Conservation (phyloP, 2,329 filamentous ascomycete species). For the Teratosphaeria destructans region DNA sequence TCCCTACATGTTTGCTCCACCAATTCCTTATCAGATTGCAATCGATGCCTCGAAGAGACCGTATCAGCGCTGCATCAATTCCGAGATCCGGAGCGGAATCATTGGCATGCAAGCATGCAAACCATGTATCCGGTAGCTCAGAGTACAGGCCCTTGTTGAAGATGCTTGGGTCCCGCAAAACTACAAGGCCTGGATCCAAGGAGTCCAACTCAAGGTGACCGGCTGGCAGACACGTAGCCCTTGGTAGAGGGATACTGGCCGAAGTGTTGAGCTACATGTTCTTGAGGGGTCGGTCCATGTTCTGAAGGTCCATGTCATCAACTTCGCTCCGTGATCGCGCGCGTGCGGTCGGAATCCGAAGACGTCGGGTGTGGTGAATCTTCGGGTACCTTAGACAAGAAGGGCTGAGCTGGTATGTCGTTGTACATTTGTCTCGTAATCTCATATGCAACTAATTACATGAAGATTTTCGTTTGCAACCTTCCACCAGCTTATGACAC, state of each 20-base stretch:
- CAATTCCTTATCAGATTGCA: slow-evolving; percentile 1
- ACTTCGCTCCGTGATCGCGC: background rate
- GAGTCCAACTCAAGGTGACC: background rate
- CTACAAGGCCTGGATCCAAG: background rate
- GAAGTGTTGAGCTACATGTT: background rate
- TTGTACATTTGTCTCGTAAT: slow-evolving; percentile 7
- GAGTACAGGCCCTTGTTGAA: slow-evolving; percentile 32
- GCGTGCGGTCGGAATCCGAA: too few relatives aligned
- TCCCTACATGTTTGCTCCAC: slow-evolving; percentile 19
- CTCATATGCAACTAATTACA: slow-evolving; percentile 13
- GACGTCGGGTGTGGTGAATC: background rate
- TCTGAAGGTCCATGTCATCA: background rate
- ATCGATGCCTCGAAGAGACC: background rate
- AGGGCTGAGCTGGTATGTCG: background rate
- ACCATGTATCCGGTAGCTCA: slow-evolving; percentile 29
- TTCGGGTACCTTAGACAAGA: too few relatives aligned
- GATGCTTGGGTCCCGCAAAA: slow-evolving; percentile 22
- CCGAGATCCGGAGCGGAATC: slow-evolving; percentile 17
- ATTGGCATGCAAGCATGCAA: slow-evolving; percentile 22
- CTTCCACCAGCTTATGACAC: background rate
- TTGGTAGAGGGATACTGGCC: background rate
- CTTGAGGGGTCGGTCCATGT: background rate
- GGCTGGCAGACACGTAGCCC: background rate
- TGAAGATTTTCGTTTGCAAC: slow-evolving; percentile 1
- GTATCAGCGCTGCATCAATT: slow-evolving; percentile 29